Base-by-base conservation (phyloP, 495 filamentous ascomycete species). In the Aspergillus sclerotioniger region DNA sequence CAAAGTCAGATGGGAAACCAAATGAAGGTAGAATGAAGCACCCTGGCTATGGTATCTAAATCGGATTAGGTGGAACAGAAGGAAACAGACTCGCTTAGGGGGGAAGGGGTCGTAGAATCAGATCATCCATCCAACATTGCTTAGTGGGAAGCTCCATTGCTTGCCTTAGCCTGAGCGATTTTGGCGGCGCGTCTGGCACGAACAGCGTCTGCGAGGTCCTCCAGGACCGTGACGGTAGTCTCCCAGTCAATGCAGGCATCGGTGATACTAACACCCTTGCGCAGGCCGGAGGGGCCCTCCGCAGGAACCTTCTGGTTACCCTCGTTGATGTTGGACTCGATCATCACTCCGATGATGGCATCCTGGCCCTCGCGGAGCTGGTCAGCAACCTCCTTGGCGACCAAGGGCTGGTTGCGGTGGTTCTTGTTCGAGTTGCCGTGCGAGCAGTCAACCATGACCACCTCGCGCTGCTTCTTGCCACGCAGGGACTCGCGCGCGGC, bases 201-300 rank as follows among this genome's bases (percentile, higher is more conserved):
- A 39, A 97, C 88, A n/a, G 89, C 89, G 21, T 87, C 87, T 9
- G 94, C 95, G 5, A 98, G 82, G 64, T 89, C 82, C 62, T 95
- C 87, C n/a, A 98, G 81, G 1, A 94, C 89, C 4, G 84, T 78
- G 49, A 96, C 87, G 0, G 94, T 98, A 37, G 76, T 80, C 41
- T 95, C 89, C 94, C 94, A 98, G 78, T 91, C 80, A 64, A 98
- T 96, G 75, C 94, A 98, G 45, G 95, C 94, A 71, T 98, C 94
- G 1, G 94, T 98, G 72, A 98, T 98, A 72, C 87, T 91, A 62
- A 98, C 91, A 66, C 94, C 94, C 78, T 90, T 91, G 78, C 90
- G 89, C 39, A 98, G 78, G 29, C 75, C 89, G 0, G 82, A 71
- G 9, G 87, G 89, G 19, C 93, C 93, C 68, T 91, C 92, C 16